Evolutionary conservation across 306 rosid genomes (phyloP).

Genomic region (Casuarina glauca): DNA sequence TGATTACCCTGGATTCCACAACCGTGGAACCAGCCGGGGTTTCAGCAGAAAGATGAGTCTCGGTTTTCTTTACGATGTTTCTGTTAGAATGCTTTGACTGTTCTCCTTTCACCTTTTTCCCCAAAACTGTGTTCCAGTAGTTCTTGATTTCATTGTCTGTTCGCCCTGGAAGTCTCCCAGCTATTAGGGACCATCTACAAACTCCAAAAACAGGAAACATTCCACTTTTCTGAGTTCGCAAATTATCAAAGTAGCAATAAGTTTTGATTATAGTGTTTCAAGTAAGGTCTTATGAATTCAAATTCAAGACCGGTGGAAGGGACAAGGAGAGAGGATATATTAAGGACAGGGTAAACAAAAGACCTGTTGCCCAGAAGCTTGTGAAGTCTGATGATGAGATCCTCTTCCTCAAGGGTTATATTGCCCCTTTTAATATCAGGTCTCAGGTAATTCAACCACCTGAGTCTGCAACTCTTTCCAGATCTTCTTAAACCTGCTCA

Average conservation of each 20-base stretch:
- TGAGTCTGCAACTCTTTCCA: slow-evolving; percentile 32
- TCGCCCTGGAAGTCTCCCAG: slow-evolving; percentile 27
- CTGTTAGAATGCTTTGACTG: background rate
- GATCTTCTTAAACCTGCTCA: slow-evolving; percentile 23
- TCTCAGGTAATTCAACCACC: slow-evolving; percentile 30
- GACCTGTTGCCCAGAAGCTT: slow-evolving; percentile 29
- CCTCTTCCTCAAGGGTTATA: slow-evolving; percentile 19
- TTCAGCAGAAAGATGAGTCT: background rate
- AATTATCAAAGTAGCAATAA: no score
- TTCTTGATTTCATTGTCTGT: slow-evolving; percentile 20
- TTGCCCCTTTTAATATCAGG: slow-evolving; percentile 26
- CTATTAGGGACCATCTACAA: slow-evolving; percentile 28
- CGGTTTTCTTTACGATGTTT: background rate
- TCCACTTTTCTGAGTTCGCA: no score
- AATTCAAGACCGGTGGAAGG: background rate
- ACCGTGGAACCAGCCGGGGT: no score
- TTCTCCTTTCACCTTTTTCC: slow-evolving; percentile 4
- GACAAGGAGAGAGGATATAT: background rate
- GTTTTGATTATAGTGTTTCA: no score
- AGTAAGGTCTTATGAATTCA: no score
- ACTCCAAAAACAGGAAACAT: background rate
- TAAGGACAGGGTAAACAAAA: background rate
- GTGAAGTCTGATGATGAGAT: slow-evolving; percentile 32
- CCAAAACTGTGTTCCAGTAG: slow-evolving; percentile 22
- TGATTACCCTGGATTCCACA: no score